Conservation (phyloP, 331 rosid genomes). For the Erythrophleum ivorense region DNA sequence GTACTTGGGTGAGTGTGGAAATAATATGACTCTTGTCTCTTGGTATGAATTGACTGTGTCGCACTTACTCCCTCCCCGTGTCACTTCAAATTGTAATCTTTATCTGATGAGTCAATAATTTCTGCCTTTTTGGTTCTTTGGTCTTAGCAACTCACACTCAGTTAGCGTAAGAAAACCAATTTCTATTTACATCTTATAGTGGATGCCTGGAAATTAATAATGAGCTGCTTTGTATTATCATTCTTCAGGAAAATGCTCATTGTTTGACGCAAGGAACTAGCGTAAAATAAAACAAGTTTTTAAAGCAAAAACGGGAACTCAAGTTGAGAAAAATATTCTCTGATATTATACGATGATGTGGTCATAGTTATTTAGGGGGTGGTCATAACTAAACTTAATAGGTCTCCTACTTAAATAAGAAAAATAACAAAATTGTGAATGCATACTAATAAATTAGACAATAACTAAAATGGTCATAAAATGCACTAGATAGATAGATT, state of each 20-base stretch:
- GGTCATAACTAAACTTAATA: not conserved
- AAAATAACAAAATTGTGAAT: no score
- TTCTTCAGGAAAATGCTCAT: not conserved
- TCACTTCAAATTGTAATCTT: conserved; percentile 29
- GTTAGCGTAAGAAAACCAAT: not conserved
- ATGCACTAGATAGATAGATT: not conserved
- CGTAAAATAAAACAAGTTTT: no score
- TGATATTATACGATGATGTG: not conserved
- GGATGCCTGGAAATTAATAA: conserved; percentile 11
- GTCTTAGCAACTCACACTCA: conserved; percentile 14
- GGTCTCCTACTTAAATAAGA: no score
- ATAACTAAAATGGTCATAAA: no score
- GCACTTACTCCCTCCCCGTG: not conserved
- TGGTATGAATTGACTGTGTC: conserved; percentile 29
- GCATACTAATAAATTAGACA: no score
- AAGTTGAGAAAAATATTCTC: not conserved
- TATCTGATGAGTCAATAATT: conserved; percentile 20
- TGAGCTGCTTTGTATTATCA: not conserved
- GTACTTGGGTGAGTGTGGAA: not conserved
- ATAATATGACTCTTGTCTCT: not conserved
- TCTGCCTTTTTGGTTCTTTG: conserved; percentile 19
- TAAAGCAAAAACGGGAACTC: not conserved
- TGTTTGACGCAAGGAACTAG: not conserved
- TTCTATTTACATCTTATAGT: not conserved
- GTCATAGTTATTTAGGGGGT: not conserved